Evolutionary conservation across 1,284 basidiomycete genomes (phyloP).

Genomic region (Leucoagaricus sp.): DNA sequence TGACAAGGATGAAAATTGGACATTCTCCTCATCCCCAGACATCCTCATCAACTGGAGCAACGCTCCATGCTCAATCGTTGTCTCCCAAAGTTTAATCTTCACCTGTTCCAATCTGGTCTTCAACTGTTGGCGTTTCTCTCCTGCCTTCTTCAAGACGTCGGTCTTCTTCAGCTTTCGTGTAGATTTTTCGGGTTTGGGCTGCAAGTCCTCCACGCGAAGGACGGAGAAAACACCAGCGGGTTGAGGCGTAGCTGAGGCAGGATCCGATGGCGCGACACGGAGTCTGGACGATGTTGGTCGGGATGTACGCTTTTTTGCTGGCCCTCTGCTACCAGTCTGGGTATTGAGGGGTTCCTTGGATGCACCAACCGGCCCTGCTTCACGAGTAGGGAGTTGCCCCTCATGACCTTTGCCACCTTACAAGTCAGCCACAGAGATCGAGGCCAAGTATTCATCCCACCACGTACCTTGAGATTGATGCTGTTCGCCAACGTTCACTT

Average conservation of each 20-base stretch:
- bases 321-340: not conserved
- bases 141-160: constrained; percentile 53
- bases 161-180: constrained; percentile 30
- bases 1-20: not conserved
- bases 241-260: not conserved
- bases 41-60: constrained; percentile 48
- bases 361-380: not conserved
- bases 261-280: not conserved
- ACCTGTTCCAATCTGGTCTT: constrained; percentile 57
- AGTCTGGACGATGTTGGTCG: not conserved
- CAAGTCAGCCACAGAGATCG: not conserved
- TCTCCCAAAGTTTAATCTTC: constrained; percentile 71
- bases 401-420: not conserved
- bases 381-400: not conserved
- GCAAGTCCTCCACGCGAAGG: constrained; percentile 12
- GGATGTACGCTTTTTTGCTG: too few relatives aligned
- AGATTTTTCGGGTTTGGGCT: constrained; percentile 20
- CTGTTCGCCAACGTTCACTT: constrained; percentile 21
- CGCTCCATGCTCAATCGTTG: constrained; percentile 70
- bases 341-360: not conserved
- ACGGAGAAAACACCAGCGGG: constrained; percentile 11
- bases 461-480: constrained; percentile 7
- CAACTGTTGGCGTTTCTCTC: constrained; percentile 51
- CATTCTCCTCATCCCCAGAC: constrained; percentile 17
- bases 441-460: not conserved